phyloP scores from a whole-genome alignment of 1,284 basidiomycete species.

The Kalmanozyma brasiliensis region DNA sequence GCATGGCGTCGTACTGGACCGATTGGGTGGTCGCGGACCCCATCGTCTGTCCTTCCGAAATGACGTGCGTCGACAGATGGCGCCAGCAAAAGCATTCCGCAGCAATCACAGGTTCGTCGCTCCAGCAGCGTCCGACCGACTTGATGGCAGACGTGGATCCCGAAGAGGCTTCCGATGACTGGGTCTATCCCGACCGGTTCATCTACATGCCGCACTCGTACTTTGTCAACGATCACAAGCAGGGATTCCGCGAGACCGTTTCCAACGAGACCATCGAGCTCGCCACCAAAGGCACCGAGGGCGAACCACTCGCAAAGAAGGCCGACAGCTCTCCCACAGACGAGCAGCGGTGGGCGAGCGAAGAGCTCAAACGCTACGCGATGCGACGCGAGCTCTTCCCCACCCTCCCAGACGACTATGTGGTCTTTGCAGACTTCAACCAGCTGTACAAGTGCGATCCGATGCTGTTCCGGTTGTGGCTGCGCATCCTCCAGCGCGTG shows the following conservation, averaged over 20 bases:
- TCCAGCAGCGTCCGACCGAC: slow-evolving; percentile 60
- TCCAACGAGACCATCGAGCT: slow-evolving; percentile 16
- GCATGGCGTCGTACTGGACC: slow-evolving; percentile 74
- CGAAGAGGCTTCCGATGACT: slow-evolving; percentile 70
- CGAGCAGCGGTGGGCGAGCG: slow-evolving; percentile 71
- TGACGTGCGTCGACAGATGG: slow-evolving; percentile 70
- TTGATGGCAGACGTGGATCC: slow-evolving; percentile 73
- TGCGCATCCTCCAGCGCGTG: slow-evolving; percentile 72
- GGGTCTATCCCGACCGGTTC: slow-evolving; percentile 72
- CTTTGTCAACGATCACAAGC: slow-evolving; percentile 75
- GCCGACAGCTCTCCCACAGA: slow-evolving; percentile 9
- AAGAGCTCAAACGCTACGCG: slow-evolving; percentile 71
- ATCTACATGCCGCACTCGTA: slow-evolving; percentile 73
- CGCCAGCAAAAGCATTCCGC: slow-evolving; percentile 32
- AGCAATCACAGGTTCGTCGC: slow-evolving; percentile 28
- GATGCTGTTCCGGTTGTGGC: slow-evolving; percentile 74
- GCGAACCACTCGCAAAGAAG: not conserved
- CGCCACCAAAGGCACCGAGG: slow-evolving; percentile 4
- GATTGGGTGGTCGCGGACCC: slow-evolving; percentile 75
- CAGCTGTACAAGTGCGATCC: slow-evolving; percentile 71
- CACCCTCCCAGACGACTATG: slow-evolving; percentile 69
- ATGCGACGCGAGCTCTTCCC: slow-evolving; percentile 71
- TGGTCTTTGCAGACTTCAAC: slow-evolving; percentile 77
- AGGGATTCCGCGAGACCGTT: slow-evolving; percentile 69
- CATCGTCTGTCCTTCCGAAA: slow-evolving; percentile 72